These are phyloP conservation scores for Wickerhamiella bombiphila DNA, from an alignment of 805 yeast genomes.

Conservation along the genomic window DNA sequence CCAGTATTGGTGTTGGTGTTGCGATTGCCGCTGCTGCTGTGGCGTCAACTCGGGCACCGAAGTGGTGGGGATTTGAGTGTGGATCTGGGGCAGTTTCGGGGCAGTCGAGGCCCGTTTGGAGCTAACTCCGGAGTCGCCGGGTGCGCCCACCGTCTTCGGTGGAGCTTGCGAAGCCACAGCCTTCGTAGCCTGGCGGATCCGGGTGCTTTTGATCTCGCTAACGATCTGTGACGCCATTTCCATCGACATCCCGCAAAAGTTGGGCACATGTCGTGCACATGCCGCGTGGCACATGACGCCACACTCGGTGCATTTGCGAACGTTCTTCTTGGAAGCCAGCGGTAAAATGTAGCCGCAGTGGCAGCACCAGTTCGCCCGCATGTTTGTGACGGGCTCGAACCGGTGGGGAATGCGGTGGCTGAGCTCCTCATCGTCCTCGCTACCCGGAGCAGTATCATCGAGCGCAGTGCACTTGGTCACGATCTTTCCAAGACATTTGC, in stretches of 20 bases:
- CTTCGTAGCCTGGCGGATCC: constrained; percentile 19
- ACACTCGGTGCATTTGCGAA: constrained; percentile 78
- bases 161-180: constrained; percentile 13
- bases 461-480: constrained; percentile 65
- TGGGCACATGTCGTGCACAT: constrained; percentile 92
- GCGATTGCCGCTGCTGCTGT: background rate
- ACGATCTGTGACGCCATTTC: constrained; percentile 87
- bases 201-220: constrained; percentile 57
- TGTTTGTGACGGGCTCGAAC: constrained; percentile 79
- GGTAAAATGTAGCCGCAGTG: constrained; percentile 97
- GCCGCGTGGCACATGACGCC: constrained; percentile 87
- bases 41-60: background rate
- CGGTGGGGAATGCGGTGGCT: constrained; percentile 96
- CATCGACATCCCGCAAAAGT: constrained; percentile 97
- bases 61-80: background rate
- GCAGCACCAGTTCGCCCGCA: constrained; percentile 98
- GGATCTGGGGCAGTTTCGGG: background rate
- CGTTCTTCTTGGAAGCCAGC: constrained; percentile 74
- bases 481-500: constrained; percentile 62
- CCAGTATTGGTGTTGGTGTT: constrained; percentile 1
- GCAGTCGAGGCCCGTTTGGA: background rate
- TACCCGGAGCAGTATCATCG: constrained; percentile 25
- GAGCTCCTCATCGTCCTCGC: constrained; percentile 54
- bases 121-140: background rate
- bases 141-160: background rate